Evolutionary conservation across 306 rosid genomes (phyloP), one percentile per base, ranked within the genome.

Genomic region (Pueraria montana): DNA sequence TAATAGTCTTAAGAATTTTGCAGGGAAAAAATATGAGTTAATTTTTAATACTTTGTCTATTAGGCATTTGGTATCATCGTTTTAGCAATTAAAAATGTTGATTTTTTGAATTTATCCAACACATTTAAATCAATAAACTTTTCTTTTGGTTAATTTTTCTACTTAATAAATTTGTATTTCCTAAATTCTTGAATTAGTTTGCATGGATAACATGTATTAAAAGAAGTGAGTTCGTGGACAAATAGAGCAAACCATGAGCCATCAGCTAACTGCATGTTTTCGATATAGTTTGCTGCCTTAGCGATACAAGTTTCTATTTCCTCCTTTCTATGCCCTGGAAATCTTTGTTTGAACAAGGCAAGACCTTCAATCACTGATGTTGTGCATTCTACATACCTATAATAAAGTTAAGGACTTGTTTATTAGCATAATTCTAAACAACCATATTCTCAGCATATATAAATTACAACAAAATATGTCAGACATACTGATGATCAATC

Each of bases 401-500:
- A 61, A 32, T 14, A 2, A 11, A 66, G 1, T 18, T 75, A 13
- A 2, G 3, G 9, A 56, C 27, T 74, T 14, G 0, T 43, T 73
- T 71, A 2, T 32, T 71, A 6, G 78, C 32, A 62, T 16, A 70
- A 71, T 36, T 17, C 26, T 32, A 67, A 68, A 56, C 1, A 6
- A 50, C 14, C 26, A 56, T 78, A 20, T 18, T 55, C 11, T 20
- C 10, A 48, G 11, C 23, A 53, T 67, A 16, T 67, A 16, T 0
- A 70, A 46, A 17, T 43, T 14, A 52, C 34, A 43, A 43, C 5
- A 6, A 84, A 65, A 27, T 26, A 11, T 64, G 71, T 0, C 2
- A 5, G 18, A 74, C 95, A 78, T 91, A 93, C 97, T 86, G 91
- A 80, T 91, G 86, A 45, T 93, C 97, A 50, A 93, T 91, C 12